Conservation (phyloP, 768 basidiomycete species). For the Dentipellis sp. region DNA sequence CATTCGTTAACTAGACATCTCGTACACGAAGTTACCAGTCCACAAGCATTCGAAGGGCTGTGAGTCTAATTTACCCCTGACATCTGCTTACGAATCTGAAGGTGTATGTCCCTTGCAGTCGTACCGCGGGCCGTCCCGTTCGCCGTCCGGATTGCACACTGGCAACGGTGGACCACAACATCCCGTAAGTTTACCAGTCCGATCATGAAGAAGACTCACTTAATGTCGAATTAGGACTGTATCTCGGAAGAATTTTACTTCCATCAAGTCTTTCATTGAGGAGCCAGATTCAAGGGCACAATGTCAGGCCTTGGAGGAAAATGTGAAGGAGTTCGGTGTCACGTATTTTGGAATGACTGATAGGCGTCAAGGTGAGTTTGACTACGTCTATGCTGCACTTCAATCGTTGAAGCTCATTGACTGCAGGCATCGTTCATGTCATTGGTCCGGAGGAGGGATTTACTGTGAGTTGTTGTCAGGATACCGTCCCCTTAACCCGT, state of each 20-base stretch:
- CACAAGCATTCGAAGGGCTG: slow-evolving; percentile 54
- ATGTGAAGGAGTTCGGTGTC: slow-evolving; percentile 57
- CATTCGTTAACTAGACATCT: slow-evolving; percentile 31
- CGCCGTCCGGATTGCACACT: slow-evolving; percentile 57
- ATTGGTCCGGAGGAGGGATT: slow-evolving; percentile 64
- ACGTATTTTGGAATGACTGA: slow-evolving; percentile 65
- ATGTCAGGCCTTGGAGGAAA: slow-evolving; percentile 49
- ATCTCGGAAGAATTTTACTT: slow-evolving; percentile 42
- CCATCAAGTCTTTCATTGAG: slow-evolving; percentile 38
- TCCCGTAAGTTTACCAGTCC: slow-evolving; percentile 26
- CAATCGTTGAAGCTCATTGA: not conserved
- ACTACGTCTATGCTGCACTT: not conserved
- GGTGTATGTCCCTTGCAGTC: slow-evolving; percentile 16
- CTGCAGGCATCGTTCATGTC: slow-evolving; percentile 43
- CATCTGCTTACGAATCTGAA: not conserved
- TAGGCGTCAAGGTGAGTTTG: slow-evolving; percentile 42
- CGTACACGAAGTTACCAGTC: slow-evolving; percentile 56
- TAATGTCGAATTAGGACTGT: slow-evolving; percentile 25
- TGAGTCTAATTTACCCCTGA: slow-evolving; percentile 16
- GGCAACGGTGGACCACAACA: slow-evolving; percentile 53
- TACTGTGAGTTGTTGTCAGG: slow-evolving; percentile 24
- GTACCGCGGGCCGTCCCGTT: slow-evolving; percentile 45
- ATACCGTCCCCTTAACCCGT: not conserved
- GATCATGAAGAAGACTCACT: not conserved
- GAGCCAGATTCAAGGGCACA: slow-evolving; percentile 53